Base-by-base conservation (phyloP, 371 early-diverging fungal species). In the Rhizopus arrhizus region DNA sequence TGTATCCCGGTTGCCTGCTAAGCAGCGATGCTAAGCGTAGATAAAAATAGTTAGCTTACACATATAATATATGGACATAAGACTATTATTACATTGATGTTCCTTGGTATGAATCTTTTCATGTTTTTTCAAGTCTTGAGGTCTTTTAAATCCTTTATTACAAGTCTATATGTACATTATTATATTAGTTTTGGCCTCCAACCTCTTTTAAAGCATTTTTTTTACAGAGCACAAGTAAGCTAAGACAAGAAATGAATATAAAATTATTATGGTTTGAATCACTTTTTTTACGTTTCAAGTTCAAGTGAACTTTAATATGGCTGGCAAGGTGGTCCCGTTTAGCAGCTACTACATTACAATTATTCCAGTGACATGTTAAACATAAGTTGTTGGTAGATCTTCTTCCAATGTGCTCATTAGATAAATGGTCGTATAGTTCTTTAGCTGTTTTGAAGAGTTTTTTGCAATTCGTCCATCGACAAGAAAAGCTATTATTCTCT, bases 301-400 rank as follows among this genome's bases (percentile, higher is more conserved):
- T 88, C 34, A 96, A 82, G 67, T 96, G 97, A 35, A 93, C 90
- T 64, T 91, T 76, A 54, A 96, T 68, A 69, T 96, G 97, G 32
- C 91, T 91, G 13, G 93, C 93, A 41, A 96, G 88, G 73, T 97
- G 97, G 72, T 97, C 96, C 58, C 97, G 71, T 81, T 96, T 97
- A 45, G 83, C 81, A 35, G 89, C 85, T 43, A 70, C 68, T 33
- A 84, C 81, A 16, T 75, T 71, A 75, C 97, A 96, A 56, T 74
- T 82, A 51, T 88, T 88, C 96, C 96, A 96, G 43, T 85, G 82
- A 70, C 97, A 96, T 48, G 73, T 74, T 15, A 96, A 85, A 59
- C 92, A 92, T 31, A 96, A 79, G 73, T 93, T 95, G 69, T 91
- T 88, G n/a, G 89, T 88, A 13, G 88, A 74, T 72, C 91, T 91